Percentiles rank a stretch among this genome's conserved stretches.
These are phyloP conservation scores for Sphaerulina vaccinii DNA, from an alignment of 2,329 filamentous ascomycete genomes.

Conservation along the genomic window DNA sequence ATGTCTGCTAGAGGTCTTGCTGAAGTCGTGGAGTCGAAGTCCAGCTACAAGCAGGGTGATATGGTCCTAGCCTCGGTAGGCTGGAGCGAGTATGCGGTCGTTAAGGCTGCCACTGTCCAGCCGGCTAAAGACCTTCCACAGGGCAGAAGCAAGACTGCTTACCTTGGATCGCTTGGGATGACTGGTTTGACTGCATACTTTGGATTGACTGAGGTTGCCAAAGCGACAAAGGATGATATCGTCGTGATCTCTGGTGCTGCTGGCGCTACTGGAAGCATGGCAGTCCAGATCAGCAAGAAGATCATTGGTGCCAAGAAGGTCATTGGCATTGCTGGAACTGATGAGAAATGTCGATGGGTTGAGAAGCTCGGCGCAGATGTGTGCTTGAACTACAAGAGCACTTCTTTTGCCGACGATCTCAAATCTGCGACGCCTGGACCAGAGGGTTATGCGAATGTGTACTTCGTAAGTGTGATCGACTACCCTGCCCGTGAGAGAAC, in stretches of 20 bases:
- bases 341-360: constrained; percentile 55
- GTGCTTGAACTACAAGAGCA: constrained; percentile 56
- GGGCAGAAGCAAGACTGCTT: constrained; percentile 45
- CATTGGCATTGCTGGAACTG: constrained; percentile 54
- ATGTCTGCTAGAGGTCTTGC: constrained; percentile 42
- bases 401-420: constrained; percentile 49
- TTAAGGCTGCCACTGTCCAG: constrained; percentile 30
- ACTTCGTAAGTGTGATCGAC: too few species aligned
- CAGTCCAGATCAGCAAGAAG: constrained; percentile 53
- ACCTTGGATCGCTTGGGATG: constrained; percentile 48
- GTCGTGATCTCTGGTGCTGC: constrained; percentile 52
- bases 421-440: constrained; percentile 43
- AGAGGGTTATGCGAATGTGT: constrained; percentile 57
- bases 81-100: constrained; percentile 47
- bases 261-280: constrained; percentile 50
- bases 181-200: constrained; percentile 51
- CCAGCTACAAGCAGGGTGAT: constrained; percentile 38
- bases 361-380: constrained; percentile 53
- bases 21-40: constrained; percentile 41
- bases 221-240: constrained; percentile 43
- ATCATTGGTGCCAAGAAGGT: constrained; percentile 46
- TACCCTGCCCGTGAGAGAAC: too few species aligned
- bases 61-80: constrained; percentile 36
- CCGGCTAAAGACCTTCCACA: constrained; percentile 27
- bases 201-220: constrained; percentile 44